Evolutionary conservation across 177 flowering plant genomes (phyloP).

Genomic region (Vitis hybrid): DNA sequence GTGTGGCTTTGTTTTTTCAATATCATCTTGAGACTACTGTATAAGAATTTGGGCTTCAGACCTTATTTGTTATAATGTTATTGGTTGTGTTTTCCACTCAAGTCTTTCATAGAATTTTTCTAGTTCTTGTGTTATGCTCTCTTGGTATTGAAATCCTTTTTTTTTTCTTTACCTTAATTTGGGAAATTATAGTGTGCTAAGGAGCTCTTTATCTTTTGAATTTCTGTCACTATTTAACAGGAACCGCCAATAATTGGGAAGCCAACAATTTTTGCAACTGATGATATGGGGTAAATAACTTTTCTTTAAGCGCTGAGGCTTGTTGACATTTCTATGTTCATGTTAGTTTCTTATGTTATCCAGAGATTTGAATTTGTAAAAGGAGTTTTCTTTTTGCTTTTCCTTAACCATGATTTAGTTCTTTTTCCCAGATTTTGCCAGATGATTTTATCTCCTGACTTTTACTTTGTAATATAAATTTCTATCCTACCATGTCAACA

Average conservation of each 20-base stretch:
- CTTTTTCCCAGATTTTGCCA: not conserved
- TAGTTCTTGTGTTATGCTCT: no score
- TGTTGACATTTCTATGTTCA: not conserved
- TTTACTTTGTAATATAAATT: no score
- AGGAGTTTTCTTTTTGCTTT: not conserved
- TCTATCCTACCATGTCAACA: no score
- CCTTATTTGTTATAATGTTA: no score
- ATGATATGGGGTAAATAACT: constrained; percentile 56
- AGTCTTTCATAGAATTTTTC: no score
- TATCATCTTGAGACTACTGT: no score
- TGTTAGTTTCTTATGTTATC: not conserved
- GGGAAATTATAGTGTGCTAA: not conserved
- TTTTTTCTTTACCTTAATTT: not conserved
- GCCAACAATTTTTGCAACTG: constrained; percentile 63
- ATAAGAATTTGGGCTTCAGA: no score
- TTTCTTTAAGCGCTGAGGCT: not conserved
- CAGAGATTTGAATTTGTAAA: not conserved
- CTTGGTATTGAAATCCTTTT: no score
- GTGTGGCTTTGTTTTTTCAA: no score
- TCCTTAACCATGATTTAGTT: not conserved
- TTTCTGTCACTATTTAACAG: constrained; percentile 38
- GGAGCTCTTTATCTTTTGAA: not conserved
- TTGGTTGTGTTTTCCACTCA: no score
- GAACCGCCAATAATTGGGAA: constrained; percentile 81
- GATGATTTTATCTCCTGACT: no score